Percentiles rank a stretch among this genome's conserved stretches.
These are phyloP conservation scores for Pleurostoma richardsiae DNA, from an alignment of 2,329 filamentous ascomycete genomes.

Conservation along the genomic window DNA sequence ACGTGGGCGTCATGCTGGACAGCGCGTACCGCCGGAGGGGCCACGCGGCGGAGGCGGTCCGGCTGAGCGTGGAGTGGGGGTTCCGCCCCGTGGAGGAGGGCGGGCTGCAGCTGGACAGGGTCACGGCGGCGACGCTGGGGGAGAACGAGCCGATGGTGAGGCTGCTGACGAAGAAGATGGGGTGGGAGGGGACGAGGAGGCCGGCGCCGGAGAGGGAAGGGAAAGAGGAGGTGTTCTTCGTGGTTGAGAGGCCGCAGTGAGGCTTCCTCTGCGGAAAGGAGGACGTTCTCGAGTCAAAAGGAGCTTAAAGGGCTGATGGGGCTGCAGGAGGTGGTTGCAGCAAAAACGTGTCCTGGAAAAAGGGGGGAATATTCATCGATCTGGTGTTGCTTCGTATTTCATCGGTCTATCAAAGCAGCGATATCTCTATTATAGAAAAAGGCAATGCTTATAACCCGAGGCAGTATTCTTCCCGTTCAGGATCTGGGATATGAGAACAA, in stretches of 20 bases:
- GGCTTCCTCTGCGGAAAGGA: too few relatives aligned
- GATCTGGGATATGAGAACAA: not conserved
- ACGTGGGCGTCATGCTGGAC: constrained; percentile 20
- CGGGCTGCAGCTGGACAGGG: constrained; percentile 19
- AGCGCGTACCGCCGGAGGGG: constrained; percentile 14
- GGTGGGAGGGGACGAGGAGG: constrained; percentile 11
- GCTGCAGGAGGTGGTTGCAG: constrained; percentile 36
- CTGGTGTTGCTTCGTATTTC: not conserved
- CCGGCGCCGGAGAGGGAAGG: constrained; percentile 8
- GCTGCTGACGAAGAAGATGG: constrained; percentile 15
- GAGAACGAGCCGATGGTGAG: constrained; percentile 16
- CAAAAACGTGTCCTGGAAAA: not conserved
- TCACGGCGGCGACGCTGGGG: constrained; percentile 16
- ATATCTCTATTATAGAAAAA: too few relatives aligned
- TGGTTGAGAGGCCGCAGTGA: too few relatives aligned
- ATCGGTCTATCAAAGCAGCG: too few relatives aligned
- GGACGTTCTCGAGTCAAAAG: too few relatives aligned
- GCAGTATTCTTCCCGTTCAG: too few relatives aligned
- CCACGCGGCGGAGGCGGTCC: constrained; percentile 18
- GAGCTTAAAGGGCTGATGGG: constrained; percentile 57
- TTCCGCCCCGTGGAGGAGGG: constrained; percentile 13
- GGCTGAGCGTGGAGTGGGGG: constrained; percentile 18
- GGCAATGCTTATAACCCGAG: too few relatives aligned
- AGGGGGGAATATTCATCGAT: not conserved
- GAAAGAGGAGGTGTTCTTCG: constrained; percentile 14